A percentile compares a stretch with the other conserved stretches of the same genome.
Evolutionary conservation across 148 eudicot genomes (phyloP).

Genomic region (Heliamphora exappendiculata): DNA sequence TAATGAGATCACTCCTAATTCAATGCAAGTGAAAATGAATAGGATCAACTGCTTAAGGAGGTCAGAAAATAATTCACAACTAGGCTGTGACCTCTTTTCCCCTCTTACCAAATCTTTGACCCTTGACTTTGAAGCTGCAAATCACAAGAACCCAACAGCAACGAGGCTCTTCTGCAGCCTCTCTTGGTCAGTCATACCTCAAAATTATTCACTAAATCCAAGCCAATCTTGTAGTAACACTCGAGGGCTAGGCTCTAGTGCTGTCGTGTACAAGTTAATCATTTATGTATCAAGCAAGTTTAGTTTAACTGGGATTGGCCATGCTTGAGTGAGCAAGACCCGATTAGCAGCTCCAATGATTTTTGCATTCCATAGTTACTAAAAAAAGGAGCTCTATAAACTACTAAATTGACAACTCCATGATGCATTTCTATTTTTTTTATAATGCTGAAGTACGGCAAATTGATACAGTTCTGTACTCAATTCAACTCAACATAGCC

Average conservation of each 20-base stretch:
- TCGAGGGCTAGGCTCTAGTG: background rate
- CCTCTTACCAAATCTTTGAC: background rate
- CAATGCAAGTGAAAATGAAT: background rate
- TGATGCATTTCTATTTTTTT: background rate
- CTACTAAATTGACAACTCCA: background rate
- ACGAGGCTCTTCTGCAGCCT: background rate
- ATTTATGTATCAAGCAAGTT: background rate
- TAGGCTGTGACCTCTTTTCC: background rate
- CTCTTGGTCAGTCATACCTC: background rate
- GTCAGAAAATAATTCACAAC: background rate
- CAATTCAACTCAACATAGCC: background rate
- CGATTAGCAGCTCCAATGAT: background rate
- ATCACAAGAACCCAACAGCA: background rate
- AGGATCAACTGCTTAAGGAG: background rate
- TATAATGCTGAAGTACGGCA: background rate
- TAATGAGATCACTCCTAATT: background rate
- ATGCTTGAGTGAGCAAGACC: background rate
- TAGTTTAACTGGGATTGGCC: background rate
- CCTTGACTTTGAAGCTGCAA: background rate
- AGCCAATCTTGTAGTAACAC: background rate
- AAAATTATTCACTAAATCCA: background rate
- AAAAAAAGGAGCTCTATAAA: background rate
- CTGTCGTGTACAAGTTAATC: background rate
- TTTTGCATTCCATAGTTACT: background rate
- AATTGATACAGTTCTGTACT: background rate